Base-by-base conservation (phyloP, 495 filamentous ascomycete species). In the Penicillium maclennaniae region DNA sequence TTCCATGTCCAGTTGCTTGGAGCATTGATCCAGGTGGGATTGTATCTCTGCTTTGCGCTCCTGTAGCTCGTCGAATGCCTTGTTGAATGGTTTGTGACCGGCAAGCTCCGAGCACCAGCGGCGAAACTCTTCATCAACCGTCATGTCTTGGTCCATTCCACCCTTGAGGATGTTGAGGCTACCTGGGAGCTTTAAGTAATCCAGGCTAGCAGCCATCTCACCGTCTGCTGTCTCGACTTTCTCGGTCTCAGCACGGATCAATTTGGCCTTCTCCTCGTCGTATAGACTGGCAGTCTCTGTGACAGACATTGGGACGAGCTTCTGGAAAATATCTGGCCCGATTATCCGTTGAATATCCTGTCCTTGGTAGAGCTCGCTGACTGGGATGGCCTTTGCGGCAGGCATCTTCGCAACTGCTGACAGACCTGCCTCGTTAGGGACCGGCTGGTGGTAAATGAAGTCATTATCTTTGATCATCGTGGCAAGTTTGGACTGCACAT, bases 281-380 rank as follows among this genome's bases (percentile, higher is more conserved):
- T 98, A 98, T 58, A 97, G 73, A 67, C 92, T 97, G 26, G 93
- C 93, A 28, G 90, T 93, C 67, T 98, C 92, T 6, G 93, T 98
- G 7, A 98, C 92, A 7, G 89, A 88, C 79, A 97, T 89, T 2
- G 93, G 93, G 10, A 97, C 91, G 48, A 98, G 93, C 63, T 92
- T 95, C 51, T 93, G 84, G 72, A 98, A 98, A 49, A 98, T 88
- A 72, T 97, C 95, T 1, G 92, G 93, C 0, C 93, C 93, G 45
- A 95, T 98, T 42, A 97, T 97, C 9, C 89, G 79, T 65, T 95
- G 89, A 39, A 98, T 96, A 72, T 98, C 93, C 66, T 97, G 92
- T 20, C 92, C 92, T 55, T 93, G 89, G 61, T 98, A 98, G 2
- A 98, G 77, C 66, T 98, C 93, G 68, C 89, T 92, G 37, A 98